Conservation (phyloP, 1,284 basidiomycete species). For the Mixia osmundae region DNA sequence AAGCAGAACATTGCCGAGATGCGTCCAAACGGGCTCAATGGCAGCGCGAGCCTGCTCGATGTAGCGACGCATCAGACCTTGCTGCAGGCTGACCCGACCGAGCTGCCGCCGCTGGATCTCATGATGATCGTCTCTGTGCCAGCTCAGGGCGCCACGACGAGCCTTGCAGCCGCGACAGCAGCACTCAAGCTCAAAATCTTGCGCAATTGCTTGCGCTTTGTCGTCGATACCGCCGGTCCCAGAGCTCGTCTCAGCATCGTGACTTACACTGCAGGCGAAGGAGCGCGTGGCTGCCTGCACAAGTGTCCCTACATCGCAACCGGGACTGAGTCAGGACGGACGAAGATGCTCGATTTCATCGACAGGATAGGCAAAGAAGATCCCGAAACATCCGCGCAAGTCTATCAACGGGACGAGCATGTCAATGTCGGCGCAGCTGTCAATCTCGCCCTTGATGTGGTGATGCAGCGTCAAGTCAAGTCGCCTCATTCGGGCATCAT, state of each 20-base stretch:
- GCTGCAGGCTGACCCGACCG: constrained; percentile 6
- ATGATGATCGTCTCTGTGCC: constrained; percentile 78
- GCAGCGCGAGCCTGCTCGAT: background rate
- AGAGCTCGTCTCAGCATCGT: constrained; percentile 64
- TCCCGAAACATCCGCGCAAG: constrained; percentile 27
- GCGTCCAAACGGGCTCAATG: background rate
- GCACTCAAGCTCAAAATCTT: constrained; percentile 59
- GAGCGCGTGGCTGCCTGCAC: constrained; percentile 45
- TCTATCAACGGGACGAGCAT: constrained; percentile 57
- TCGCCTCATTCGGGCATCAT: constrained; percentile 78
- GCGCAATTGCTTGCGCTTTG: constrained; percentile 57
- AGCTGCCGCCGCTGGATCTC: constrained; percentile 52
- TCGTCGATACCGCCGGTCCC: constrained; percentile 44
- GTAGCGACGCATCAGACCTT: background rate
- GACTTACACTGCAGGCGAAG: constrained; percentile 52
- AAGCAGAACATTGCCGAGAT: constrained; percentile 1
- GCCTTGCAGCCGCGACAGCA: constrained; percentile 35
- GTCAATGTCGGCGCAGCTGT: constrained; percentile 89
- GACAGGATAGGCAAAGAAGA: constrained; percentile 33
- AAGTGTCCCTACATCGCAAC: constrained; percentile 68
- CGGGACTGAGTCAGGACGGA: constrained; percentile 41
- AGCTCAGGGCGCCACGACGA: constrained; percentile 32
- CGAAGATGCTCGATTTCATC: constrained; percentile 48
- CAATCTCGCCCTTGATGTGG: constrained; percentile 64
- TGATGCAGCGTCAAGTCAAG: constrained; percentile 72